Evolutionary conservation across 2,329 filamentous ascomycete genomes (phyloP), one percentile per base, ranked within the genome.

Genomic region (Penicillium vulpinum): DNA sequence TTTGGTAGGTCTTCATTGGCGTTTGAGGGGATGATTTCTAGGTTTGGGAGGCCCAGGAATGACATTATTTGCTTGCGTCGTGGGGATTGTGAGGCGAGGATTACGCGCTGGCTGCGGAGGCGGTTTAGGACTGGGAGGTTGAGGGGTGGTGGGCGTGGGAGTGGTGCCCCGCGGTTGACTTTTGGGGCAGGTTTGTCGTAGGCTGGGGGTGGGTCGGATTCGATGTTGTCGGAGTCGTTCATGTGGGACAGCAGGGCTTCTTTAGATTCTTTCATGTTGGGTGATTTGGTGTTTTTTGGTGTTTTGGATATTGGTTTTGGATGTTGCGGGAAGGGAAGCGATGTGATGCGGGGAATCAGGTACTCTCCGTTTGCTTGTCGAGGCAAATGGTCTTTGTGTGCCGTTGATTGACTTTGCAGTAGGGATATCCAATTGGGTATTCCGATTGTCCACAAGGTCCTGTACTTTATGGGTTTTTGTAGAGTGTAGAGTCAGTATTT

Each of bases 1-100:
- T 97, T 96, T 67, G 90, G 84, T 53, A 96, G 84, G 78, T 97
- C 84, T 78, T 99, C 94, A 51, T 90, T 88, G 62, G 90, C 87
- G 52, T 83, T 87, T 40, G 91, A 96, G 16, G 94, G 91, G 59
- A 88, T 83, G 68, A 97, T 85, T 76, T 97, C 92, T 70, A 97
- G 77, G 70, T 92, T 88, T 3, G 81, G 83, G 11, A 97, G 84
- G 63, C 92, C 92, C 58, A 97, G 83, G 83, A 92, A 73, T 51
- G 74, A 85, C 40, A 99, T 85, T 10, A 99, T 85, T 62, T 90
- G 88, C 74, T 88, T 89, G 52, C 94, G 84, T 43, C 94, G 84
- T 0, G 94, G 94, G 1, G 92, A 97, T 21, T 89, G 86, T 2
- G 92, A 97, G 51, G 94, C 94, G 28, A 99, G 87, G 64, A 99